A percentile compares a stretch with the other conserved stretches of the same genome.
These are phyloP conservation scores for Sordariomycetes sp. DNA, from an alignment of 2,329 filamentous ascomycete species.

Conservation along the genomic window DNA sequence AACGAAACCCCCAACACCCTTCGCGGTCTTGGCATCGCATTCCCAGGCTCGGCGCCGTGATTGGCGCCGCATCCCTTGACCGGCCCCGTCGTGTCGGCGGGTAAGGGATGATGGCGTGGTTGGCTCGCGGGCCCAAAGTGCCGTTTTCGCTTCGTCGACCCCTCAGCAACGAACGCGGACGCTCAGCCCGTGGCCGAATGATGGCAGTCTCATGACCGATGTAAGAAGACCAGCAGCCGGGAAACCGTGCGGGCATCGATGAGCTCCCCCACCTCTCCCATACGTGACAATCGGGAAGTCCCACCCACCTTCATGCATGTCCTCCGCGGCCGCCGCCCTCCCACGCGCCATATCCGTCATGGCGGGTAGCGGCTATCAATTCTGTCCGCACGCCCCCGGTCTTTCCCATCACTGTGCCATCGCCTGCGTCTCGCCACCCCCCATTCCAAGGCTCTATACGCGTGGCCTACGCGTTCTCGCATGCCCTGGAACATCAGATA, in stretches of 20 bases:
- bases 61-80: background rate
- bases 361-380: background rate
- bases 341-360: background rate
- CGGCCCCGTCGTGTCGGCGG: background rate
- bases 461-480: too few relatives aligned
- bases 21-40: background rate
- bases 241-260: background rate
- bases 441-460: background rate
- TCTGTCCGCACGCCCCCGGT: background rate
- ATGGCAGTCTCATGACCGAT: background rate
- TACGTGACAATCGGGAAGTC: background rate
- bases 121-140: background rate
- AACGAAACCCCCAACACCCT: background rate
- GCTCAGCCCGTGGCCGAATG: background rate
- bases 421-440: background rate
- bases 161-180: background rate
- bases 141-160: background rate
- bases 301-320: background rate
- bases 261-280: background rate
- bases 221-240: background rate
- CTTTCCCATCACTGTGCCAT: background rate
- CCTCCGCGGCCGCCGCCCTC: background rate
- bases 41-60: background rate
- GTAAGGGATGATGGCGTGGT: background rate
- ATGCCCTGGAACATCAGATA: too few relatives aligned